Evolutionary conservation across 2,329 filamentous ascomycete species (phyloP), one percentile per base, ranked within the genome.

Genomic region (Elsinoe batatas): DNA sequence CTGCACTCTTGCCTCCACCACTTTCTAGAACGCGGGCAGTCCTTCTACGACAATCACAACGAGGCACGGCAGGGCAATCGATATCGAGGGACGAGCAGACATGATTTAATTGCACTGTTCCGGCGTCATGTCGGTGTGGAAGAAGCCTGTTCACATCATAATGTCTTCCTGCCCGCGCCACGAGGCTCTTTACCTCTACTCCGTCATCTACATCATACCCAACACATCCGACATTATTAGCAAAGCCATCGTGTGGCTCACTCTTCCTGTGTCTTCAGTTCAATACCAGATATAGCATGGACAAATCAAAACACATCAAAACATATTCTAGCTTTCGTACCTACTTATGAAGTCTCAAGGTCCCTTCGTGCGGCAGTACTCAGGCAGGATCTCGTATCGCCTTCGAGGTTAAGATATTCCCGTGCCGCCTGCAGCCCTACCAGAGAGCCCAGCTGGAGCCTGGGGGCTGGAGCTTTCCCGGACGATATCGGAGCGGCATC

Each of bases 261-360:
- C 44, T 13, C 44, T 49, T 15, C 33, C 30, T 49, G 44, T 49
- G 26, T 26, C 26, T 35, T 49, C 33, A 33, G 44, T 49, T 15
- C 35, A 49, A 49, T 38, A 49, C 26, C 44, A 49, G 44, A 49
- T 49, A 49, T 49, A 49, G 44, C 44, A 49, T 44, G 40, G 40
- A 44, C 40, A 44, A 44, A 44, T 44, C 40, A 44, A 44, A 17
- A 44, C 20, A 44, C 8, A 44, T 44, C 10, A 44, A 22, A 18
- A n/a, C 5, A 18, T 42, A n/a, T 5, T 22, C 12, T 26, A 13
- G 7, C 40, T 12, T 12, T 30, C 12, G 13, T 13, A 3, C 26
- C 8, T 8, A 2, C 10, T 10, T 44, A 20, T 2, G n/a, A 5
- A 22, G 40, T n/a, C 2, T 22, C 10, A 12, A 18, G 3, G 10